Base-by-base conservation (phyloP, 306 rosid species). In the Herpetospermum pedunculosum region DNA sequence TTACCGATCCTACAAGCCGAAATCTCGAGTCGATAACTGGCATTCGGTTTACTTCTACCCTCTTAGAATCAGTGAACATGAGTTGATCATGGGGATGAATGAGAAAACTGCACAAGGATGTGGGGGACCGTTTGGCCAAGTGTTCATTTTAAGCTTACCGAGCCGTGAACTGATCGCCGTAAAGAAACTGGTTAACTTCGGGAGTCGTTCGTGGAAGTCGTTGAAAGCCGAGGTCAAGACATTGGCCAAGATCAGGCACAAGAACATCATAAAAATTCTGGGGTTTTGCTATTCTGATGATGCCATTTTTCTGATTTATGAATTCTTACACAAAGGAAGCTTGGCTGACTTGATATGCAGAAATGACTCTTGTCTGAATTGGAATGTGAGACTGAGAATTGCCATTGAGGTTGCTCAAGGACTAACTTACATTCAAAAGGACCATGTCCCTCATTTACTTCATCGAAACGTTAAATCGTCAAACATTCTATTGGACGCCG, bases 341-440 rank as follows among this genome's bases (percentile, higher is more conserved):
- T 80, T 94, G 78, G 92, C 92, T 40, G 95, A 89, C 81, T 80
- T 94, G 87, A 83, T 94, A 74, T 75, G 83, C 58, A 54, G 81
- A 46, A 80, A 74, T 35, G 77, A 84, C 79, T 88, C 87, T 82
- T 47, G 80, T 81, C 58, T 91, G 78, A 85, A 78, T 28, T 94
- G 99, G 99, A 82, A 79, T 52, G 65, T 83, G 34, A 76, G 99
- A 79, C 81, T 94, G 75, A 86, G 62, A 86, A 89, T 94, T 70
- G 97, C 97, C 49, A 81, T 89, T 63, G 92, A 94, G 34, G 85
- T 94, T 75, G 96, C 99, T 59, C 99, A 89, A 80, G 99, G 92
- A 75, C 79, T 94, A 26, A 91, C 90, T 26, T 94, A 94, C 85
- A 90, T 94, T 81, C 96, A 94, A 85, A 89, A 85, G 83, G 96